Evolutionary conservation across 2,329 filamentous ascomycete species (phyloP).

Genomic region (Fusarium udum): DNA sequence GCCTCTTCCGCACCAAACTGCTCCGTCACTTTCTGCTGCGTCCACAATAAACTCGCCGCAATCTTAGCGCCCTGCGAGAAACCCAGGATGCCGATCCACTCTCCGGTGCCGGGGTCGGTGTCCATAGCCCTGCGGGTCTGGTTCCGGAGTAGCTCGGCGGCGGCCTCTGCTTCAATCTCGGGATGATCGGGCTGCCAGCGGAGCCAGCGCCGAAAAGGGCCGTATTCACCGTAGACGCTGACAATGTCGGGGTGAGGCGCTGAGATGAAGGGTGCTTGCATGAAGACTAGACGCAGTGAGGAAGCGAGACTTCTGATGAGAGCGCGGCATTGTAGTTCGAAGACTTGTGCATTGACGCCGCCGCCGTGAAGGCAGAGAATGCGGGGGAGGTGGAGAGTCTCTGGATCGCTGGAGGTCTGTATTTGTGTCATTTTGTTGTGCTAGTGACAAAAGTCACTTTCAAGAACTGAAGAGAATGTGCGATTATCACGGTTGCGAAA

Average conservation of each 20-base stretch:
- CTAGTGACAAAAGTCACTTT: neutral
- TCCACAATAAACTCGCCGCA: constrained; percentile 66
- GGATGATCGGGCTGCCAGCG: constrained; percentile 69
- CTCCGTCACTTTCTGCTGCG: constrained; percentile 66
- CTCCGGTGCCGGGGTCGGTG: constrained; percentile 63
- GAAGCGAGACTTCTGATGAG: constrained; percentile 57
- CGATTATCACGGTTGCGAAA: neutral
- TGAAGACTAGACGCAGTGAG: constrained; percentile 76
- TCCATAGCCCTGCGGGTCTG: constrained; percentile 59
- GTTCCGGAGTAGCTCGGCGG: constrained; percentile 52
- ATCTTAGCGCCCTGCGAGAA: constrained; percentile 75
- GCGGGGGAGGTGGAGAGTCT: constrained; percentile 60
- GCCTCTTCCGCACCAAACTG: constrained; percentile 44
- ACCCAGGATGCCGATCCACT: constrained; percentile 69
- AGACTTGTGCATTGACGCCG: constrained; percentile 76
- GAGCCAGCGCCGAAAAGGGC: constrained; percentile 71
- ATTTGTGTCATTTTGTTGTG: constrained; percentile 33
- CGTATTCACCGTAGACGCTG: constrained; percentile 70
- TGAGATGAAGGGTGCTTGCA: constrained; percentile 73
- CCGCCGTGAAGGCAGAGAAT: constrained; percentile 86
- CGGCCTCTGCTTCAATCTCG: constrained; percentile 57
- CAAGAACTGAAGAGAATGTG: neutral
- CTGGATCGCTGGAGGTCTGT: neutral
- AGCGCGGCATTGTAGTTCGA: constrained; percentile 72
- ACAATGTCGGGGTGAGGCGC: constrained; percentile 69